Evolutionary conservation across 345 rosid genomes (phyloP), one percentile per base, ranked within the genome.

Genomic region (Eucalyptus sp.): DNA sequence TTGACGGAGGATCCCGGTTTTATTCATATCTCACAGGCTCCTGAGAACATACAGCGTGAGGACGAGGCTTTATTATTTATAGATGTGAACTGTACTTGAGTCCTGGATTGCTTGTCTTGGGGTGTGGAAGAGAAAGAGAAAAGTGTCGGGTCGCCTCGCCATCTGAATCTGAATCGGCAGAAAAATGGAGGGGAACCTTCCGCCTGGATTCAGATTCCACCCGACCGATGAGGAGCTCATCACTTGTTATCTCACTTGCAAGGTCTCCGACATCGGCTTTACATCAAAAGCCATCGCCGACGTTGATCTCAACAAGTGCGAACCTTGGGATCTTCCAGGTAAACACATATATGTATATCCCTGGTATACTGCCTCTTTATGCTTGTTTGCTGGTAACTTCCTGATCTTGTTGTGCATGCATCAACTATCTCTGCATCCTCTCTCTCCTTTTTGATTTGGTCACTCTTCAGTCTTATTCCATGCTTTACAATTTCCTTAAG

Each of bases 261-360:
- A 97, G 91, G 96, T 97, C 56, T 93, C 97, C 4, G 96, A 98
- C 89, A 83, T 24, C 22, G 79, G 90, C 88, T 98, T 98, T 92
- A 92, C 96, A 2, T 95, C 96, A 37, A 97, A 95, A 90, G 99
- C 99, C 80, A 89, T 98, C 88, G 95, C 97, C 29, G 97, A 96
- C 89, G 98, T 97, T 88, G 99, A 98, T 96, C 99, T 98, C 90
- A 98, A 98, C 85, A 98, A 97, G 92, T 94, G 94, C 90, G 99
- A 98, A 90, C 99, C 99, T 87, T 98, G 99, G 99, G 99, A 98
- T 90, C 97, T 98, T 88, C 99, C 99, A 88, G 99, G 99, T 97
- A 93, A 48, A 41, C 62, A 4, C 54, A 27, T 37, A 68, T 68
- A 2, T 20, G 5, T 31, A 22, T 76, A 10, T 17, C 4, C n/a